Evolutionary conservation across 768 basidiomycete genomes (phyloP).

Genomic region (Kondoa malvinella): DNA sequence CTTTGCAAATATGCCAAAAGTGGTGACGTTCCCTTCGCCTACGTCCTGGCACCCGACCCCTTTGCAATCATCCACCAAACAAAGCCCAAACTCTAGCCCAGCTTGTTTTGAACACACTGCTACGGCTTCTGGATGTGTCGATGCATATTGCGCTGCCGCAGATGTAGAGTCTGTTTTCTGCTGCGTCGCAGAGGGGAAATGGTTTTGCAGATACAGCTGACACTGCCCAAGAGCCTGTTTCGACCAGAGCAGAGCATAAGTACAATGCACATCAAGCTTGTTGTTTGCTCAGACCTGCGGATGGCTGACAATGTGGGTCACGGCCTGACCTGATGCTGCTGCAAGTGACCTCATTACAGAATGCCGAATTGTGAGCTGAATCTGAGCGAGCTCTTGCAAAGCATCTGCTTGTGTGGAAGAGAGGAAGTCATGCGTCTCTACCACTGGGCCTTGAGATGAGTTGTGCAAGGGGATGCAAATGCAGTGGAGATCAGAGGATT

Average conservation of each 20-base stretch:
- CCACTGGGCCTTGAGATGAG: not conserved
- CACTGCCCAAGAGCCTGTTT: conserved; percentile 1
- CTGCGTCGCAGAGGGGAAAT: not conserved
- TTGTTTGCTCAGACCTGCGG: not conserved
- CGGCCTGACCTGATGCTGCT: not conserved
- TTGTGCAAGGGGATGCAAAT: not conserved
- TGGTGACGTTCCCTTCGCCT: conserved; percentile 38
- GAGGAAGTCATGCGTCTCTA: conserved; percentile 5
- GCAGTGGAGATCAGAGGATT: not conserved
- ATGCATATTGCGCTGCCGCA: not conserved
- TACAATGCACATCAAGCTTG: not conserved
- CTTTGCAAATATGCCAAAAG: conserved; percentile 1
- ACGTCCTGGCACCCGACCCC: conserved; percentile 38
- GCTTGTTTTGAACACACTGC: not conserved
- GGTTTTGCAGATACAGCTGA: not conserved
- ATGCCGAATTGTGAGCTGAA: not conserved
- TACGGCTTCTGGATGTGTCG: not conserved
- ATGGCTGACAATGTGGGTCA: not conserved
- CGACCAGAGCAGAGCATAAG: not conserved
- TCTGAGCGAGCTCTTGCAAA: not conserved
- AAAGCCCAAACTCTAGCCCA: not conserved
- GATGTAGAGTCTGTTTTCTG: not conserved
- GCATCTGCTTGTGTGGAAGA: not conserved
- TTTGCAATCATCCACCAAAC: not conserved
- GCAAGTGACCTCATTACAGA: not conserved